Percentiles rank a stretch among this genome's conserved stretches.
phyloP scores from a whole-genome alignment of 495 filamentous ascomycete genomes.

The Podospora pseudopauciseta region DNA sequence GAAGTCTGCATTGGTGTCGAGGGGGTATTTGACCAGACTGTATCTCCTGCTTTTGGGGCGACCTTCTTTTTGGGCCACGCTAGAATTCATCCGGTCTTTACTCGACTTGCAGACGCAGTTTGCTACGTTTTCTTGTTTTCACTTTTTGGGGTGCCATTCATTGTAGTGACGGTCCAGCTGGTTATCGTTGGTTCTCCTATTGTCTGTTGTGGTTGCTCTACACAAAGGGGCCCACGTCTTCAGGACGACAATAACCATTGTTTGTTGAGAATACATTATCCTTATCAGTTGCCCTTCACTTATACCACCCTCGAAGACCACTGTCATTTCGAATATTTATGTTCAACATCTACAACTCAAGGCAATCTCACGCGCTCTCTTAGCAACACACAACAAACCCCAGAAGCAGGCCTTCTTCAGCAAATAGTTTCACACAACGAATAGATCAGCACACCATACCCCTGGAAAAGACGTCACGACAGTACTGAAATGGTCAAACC shows the following conservation, averaged over 20 bases:
- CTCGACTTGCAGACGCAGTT: neutral
- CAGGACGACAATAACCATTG: neutral
- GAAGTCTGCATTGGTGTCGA: neutral
- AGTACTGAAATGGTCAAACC: constrained; percentile 5
- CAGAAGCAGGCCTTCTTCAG: neutral
- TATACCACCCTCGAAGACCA: neutral
- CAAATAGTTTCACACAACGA: neutral
- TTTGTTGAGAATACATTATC: neutral
- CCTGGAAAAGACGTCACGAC: neutral
- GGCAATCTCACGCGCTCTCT: neutral
- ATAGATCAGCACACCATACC: neutral
- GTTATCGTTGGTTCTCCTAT: neutral
- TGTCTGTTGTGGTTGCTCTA: neutral
- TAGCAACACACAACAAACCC: neutral
- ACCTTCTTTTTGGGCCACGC: neutral
- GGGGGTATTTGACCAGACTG: neutral
- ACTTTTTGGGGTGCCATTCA: neutral
- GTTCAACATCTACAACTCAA: neutral
- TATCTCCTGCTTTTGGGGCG: neutral
- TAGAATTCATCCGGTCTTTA: neutral
- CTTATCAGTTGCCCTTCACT: neutral
- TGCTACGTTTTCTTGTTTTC: neutral
- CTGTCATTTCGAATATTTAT: neutral
- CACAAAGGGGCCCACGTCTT: neutral
- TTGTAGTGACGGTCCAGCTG: neutral